Evolutionary conservation across 345 rosid species (phyloP), one percentile per base, ranked within the genome.

Genomic region (Pistacia atlantica): DNA sequence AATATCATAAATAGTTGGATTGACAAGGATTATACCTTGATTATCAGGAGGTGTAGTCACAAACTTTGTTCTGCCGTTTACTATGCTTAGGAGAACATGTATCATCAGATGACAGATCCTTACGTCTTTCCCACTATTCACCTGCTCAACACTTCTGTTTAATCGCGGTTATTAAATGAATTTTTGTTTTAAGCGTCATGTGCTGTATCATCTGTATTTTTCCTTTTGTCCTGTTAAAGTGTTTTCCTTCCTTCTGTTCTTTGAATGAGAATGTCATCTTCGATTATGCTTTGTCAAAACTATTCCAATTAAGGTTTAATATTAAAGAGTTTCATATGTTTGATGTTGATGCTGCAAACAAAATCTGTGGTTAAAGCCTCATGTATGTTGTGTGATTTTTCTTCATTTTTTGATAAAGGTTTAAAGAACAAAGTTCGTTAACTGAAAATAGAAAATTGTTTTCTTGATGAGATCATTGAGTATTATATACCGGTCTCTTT

Each of bases 251-350:
- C 65, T 56, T 46, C 28, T 33, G 31, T 11, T 17, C 5, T 12
- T 60, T 72, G 42, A 45, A 3, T 25, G 35, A 72, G 60, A 58
- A 59, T 35, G 66, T 67, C 12, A 77, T 25, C 16, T 54, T 14
- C 48, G 51, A 25, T 55, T 25, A 10, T 31, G 55, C 11, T 33
- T 20, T 64, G 37, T 33, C 22, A 22, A 13, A 75, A 54, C 37
- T 48, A 35, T 11, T 33, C 35, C 33, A 10, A 14, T 49, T 37
- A 37, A 42, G 49, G 52, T 33, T 61, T 38, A 51, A 3, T 33
- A 22, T 4, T 16, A 59, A 48, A n/a, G 35, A 58, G 11, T 59
- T 69, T 51, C 48, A 69, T 48, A 11, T 7, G 55, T 63, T 60
- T 59, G 61, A 52, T 20, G 18, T 33, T 74, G 48, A 14, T 18